Evolutionary conservation across 2,329 filamentous ascomycete genomes (phyloP).

Genomic region (Eutypella sp.): DNA sequence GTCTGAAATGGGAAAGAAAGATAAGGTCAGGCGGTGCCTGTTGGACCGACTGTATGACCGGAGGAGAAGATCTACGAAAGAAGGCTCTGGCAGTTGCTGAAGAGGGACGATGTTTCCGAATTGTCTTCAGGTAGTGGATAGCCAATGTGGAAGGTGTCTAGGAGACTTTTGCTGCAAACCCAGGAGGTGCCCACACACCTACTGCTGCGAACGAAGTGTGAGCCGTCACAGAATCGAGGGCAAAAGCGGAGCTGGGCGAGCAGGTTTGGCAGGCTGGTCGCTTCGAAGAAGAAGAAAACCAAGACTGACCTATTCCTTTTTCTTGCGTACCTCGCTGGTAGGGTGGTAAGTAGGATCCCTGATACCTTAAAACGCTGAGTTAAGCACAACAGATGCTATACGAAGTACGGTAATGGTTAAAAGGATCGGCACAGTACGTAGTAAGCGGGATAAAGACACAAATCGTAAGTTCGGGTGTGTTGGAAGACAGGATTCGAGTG

Average conservation of each 20-base stretch:
- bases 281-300: too few species aligned
- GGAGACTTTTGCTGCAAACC: background rate
- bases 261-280: background rate
- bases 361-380: background rate
- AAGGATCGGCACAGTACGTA: background rate
- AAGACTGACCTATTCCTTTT: too few species aligned
- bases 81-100: background rate
- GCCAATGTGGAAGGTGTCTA: background rate
- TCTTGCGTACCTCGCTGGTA: background rate
- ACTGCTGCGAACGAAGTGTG: background rate
- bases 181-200: background rate
- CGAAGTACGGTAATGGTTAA: background rate
- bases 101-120: background rate
- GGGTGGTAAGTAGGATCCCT: background rate
- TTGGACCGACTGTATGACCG: background rate
- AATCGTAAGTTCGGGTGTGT: too few species aligned
- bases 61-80: background rate
- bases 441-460: too few species aligned
- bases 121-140: background rate
- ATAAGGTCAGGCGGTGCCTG: background rate
- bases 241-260: background rate
- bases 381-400: background rate
- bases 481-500: slow-evolving; percentile 4
- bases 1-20: background rate
- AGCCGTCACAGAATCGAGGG: background rate